Conservation (phyloP, 129 eudicot species). For the Centaurea solstitialis region DNA sequence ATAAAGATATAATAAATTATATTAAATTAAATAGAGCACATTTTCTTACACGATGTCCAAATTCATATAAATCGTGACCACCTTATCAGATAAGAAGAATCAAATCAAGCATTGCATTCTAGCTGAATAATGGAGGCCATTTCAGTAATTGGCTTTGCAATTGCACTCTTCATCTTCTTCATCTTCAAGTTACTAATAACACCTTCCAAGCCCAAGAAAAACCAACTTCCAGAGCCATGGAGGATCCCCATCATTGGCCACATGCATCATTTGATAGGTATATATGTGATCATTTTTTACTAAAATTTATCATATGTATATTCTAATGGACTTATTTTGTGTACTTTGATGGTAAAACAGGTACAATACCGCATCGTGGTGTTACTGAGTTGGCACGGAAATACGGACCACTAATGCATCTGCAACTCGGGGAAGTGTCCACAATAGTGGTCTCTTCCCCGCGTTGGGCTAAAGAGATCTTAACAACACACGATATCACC, state of each 20-base stretch:
- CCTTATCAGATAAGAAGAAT: background rate
- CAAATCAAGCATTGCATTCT: background rate
- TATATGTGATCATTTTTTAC: background rate
- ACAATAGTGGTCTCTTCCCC: constrained; percentile 25
- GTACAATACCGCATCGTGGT: constrained; percentile 8
- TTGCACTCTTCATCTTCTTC: background rate
- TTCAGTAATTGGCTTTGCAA: background rate
- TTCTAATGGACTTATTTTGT: too few species aligned
- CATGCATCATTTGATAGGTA: background rate
- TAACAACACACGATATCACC: constrained; percentile 10
- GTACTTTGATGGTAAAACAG: background rate
- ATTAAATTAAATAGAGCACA: too few species aligned
- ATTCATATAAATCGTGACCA: too few species aligned
- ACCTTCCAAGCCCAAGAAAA: background rate
- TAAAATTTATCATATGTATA: background rate
- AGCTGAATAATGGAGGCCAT: background rate
- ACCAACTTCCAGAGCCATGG: background rate
- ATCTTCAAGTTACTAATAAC: background rate
- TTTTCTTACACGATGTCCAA: too few species aligned
- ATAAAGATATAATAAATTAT: too few species aligned
- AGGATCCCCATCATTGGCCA: background rate
- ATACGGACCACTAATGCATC: constrained; percentile 23
- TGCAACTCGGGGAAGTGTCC: constrained; percentile 22
- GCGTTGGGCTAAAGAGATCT: constrained; percentile 17
- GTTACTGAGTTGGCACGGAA: constrained; percentile 7